Evolutionary conservation across 2,329 filamentous ascomycete species (phyloP).

Genomic region (Helotiales sp.): DNA sequence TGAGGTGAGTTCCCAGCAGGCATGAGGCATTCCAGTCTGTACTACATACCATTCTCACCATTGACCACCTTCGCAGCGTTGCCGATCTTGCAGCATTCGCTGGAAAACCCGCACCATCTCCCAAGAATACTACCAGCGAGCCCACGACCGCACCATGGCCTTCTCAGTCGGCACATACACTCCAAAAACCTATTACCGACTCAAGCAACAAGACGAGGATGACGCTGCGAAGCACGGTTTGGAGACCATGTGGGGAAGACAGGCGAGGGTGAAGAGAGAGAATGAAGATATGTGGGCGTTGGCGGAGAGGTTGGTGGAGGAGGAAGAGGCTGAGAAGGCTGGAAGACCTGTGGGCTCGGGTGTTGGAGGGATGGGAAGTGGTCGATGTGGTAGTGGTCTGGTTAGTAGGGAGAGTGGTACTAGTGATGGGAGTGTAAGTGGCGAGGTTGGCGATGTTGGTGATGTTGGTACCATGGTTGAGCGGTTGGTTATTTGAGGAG

Average conservation of each 20-base stretch:
- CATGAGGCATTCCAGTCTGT: no score
- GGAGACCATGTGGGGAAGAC: not conserved
- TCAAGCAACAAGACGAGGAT: not conserved
- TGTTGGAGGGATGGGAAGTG: not conserved
- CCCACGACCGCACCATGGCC: not conserved
- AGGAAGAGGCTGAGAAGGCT: conserved; percentile 1
- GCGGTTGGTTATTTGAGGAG: not conserved
- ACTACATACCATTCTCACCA: no score
- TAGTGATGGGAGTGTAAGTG: not conserved
- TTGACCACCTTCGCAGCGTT: not conserved
- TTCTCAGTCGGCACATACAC: not conserved
- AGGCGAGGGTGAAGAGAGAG: not conserved
- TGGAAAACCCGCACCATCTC: not conserved
- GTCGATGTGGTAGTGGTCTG: not conserved
- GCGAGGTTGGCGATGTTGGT: not conserved
- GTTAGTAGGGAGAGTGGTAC: not conserved
- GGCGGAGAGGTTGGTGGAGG: not conserved
- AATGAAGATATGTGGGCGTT: not conserved
- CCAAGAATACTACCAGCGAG: not conserved
- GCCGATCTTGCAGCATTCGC: not conserved
- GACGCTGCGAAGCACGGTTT: not conserved
- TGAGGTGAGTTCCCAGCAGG: not conserved
- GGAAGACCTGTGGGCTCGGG: not conserved
- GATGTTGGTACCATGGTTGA: not conserved
- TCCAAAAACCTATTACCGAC: not conserved